Conservation (phyloP, 148 eudicot genomes). For the Nepenthes mirabilis region DNA sequence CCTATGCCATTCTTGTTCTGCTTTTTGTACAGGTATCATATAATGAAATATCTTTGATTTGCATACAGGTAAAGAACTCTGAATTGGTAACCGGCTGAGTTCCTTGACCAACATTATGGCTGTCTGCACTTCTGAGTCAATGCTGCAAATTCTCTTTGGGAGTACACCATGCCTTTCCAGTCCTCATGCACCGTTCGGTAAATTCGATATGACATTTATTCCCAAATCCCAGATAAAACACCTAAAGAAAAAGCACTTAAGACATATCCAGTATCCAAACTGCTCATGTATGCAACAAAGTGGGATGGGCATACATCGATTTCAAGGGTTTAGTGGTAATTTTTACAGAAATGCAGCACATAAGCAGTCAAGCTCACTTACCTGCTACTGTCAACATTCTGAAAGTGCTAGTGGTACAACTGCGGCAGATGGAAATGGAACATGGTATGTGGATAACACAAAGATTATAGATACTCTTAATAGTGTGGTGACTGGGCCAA, state of each 20-base stretch:
- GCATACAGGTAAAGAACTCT: background rate
- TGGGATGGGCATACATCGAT: slow-evolving; percentile 4
- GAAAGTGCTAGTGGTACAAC: slow-evolving; percentile 29
- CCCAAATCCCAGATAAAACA: slow-evolving; percentile 9
- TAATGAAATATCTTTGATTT: no score
- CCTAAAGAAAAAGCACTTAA: slow-evolving; percentile 14
- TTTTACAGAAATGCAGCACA: slow-evolving; percentile 3
- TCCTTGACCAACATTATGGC: slow-evolving; percentile 10
- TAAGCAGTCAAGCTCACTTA: slow-evolving; percentile 1
- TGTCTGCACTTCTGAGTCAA: slow-evolving; percentile 13
- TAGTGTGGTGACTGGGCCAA: slow-evolving; percentile 17
- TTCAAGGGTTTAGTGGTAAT: slow-evolving; percentile 2
- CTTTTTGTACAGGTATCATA: no score
- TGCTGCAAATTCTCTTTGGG: slow-evolving; percentile 22
- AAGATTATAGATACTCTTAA: slow-evolving; percentile 19
- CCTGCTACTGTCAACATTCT: slow-evolving; percentile 32
- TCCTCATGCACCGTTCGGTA: slow-evolving; percentile 9
- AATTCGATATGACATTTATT: slow-evolving; percentile 9
- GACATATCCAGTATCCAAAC: slow-evolving; percentile 1
- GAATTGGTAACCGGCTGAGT: background rate
- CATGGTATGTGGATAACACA: slow-evolving; percentile 34
- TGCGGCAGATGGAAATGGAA: slow-evolving; percentile 22
- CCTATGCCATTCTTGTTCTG: no score
- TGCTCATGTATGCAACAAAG: slow-evolving; percentile 8
- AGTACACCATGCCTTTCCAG: slow-evolving; percentile 9